These are phyloP conservation scores for Globisporangium abappressorium DNA, from an alignment of 352 stramenopile genomes.

Conservation along the genomic window DNA sequence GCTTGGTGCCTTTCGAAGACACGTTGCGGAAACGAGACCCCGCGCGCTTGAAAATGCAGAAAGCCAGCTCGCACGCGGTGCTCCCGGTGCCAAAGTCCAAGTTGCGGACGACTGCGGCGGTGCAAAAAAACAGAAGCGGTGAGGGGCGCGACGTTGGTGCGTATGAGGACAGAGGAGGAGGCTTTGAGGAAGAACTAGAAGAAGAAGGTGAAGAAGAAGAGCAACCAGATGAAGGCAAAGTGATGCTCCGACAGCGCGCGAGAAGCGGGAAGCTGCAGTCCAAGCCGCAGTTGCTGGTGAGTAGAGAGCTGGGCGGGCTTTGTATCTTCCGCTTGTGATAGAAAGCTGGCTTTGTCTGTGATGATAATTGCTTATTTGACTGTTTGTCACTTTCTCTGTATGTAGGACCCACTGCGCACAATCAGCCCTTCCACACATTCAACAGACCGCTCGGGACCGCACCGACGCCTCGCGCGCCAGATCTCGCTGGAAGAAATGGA, in stretches of 20 bases:
- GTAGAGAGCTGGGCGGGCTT: not conserved
- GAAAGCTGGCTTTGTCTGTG: not conserved
- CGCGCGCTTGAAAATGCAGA: not conserved
- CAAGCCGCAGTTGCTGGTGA: conserved; percentile 9
- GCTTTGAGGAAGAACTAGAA: not conserved
- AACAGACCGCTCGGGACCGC: not conserved
- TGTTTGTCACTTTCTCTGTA: not conserved
- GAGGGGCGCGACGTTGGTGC: not conserved
- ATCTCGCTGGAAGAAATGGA: conserved; percentile 37
- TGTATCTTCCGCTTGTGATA: not conserved
- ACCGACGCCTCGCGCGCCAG: conserved; percentile 25
- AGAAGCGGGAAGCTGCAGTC: conserved; percentile 9
- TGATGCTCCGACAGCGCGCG: not conserved
- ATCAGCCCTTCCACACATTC: not conserved
- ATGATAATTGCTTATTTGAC: not conserved
- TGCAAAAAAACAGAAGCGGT: not conserved
- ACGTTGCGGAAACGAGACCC: conserved; percentile 11
- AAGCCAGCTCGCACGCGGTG: conserved; percentile 9
- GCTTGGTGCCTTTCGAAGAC: conserved; percentile 11
- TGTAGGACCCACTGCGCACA: conserved; percentile 5
- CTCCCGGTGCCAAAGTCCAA: not conserved
- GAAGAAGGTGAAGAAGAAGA: not conserved
- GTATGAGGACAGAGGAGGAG: not conserved
- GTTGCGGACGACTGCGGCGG: not conserved
- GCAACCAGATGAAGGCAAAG: not conserved